A percentile compares a stretch with the other conserved stretches of the same genome.
Conservation (phyloP, 202 grass and related monocot genomes). For the Dendrocalamus latiflorus region DNA sequence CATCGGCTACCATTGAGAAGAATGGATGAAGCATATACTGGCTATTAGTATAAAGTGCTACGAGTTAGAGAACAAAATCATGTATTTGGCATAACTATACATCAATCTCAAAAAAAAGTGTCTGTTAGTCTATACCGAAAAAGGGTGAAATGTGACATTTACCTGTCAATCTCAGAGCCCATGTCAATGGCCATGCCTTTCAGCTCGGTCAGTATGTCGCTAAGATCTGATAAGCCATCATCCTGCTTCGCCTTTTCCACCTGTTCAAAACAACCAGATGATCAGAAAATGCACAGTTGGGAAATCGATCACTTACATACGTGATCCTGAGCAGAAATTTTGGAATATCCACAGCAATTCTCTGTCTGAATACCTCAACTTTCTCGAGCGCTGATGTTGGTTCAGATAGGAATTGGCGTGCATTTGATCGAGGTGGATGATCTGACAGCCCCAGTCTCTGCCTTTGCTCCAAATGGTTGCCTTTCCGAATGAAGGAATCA, state of each 20-base stretch:
- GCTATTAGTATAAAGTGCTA: background rate
- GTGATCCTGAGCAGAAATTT: background rate
- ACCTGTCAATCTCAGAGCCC: no score
- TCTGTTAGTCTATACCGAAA: background rate
- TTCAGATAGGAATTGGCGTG: slow-evolving; percentile 41
- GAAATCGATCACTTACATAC: background rate
- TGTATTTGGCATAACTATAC: background rate
- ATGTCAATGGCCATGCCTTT: slow-evolving; percentile 85
- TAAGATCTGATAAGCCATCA: slow-evolving; percentile 65
- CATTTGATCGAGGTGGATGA: slow-evolving; percentile 32
- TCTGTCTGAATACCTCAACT: slow-evolving; percentile 68
- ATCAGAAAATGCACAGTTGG: background rate
- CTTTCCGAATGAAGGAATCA: slow-evolving; percentile 74
- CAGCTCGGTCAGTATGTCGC: slow-evolving; percentile 59
- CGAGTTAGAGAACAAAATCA: background rate
- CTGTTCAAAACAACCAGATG: slow-evolving; percentile 26
- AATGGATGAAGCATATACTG: background rate
- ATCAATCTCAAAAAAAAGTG: background rate
- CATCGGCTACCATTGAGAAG: background rate
- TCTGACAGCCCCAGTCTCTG: slow-evolving; percentile 60
- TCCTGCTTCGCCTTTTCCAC: slow-evolving; percentile 93
- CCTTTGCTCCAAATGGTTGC: slow-evolving; percentile 72
- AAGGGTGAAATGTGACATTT: background rate
- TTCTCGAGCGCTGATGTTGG: slow-evolving; percentile 52
- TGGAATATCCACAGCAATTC: background rate